Conservation (phyloP, 2,329 filamentous ascomycete genomes). For the Microthyrium microscopicum region DNA sequence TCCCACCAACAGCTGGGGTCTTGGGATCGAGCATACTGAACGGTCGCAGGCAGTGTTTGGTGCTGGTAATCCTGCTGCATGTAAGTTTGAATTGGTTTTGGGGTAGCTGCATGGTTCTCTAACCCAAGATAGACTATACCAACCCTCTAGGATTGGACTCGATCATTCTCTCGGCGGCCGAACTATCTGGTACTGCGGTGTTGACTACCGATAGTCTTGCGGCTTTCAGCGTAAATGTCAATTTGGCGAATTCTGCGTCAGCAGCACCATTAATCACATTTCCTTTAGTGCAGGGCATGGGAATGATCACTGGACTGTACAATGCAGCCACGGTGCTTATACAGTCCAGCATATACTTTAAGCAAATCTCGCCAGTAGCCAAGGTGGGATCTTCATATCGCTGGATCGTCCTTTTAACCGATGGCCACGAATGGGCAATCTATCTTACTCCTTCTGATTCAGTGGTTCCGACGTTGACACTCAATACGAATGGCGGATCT, state of each 20-base stretch:
- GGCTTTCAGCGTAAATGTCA: conserved; percentile 48
- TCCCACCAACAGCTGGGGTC: conserved; percentile 53
- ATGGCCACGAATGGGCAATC: conserved; percentile 23
- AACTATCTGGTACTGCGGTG: conserved; percentile 46
- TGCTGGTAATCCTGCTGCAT: conserved; percentile 28
- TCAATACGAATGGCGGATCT: conserved; percentile 44
- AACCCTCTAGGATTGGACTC: conserved; percentile 69
- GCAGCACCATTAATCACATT: conserved; percentile 47
- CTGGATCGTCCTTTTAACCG: conserved; percentile 55
- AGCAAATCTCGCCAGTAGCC: conserved; percentile 37
- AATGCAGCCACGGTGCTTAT: conserved; percentile 52
- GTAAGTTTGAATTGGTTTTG: conserved; percentile 46
- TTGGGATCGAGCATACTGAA: conserved; percentile 61
- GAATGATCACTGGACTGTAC: conserved; percentile 67
- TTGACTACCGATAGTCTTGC: conserved; percentile 36
- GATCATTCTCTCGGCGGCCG: conserved; percentile 60
- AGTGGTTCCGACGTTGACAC: conserved; percentile 19
- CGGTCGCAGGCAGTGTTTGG: conserved; percentile 51
- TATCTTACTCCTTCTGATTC: background rate
- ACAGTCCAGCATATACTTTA: conserved; percentile 59
- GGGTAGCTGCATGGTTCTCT: conserved; percentile 29
- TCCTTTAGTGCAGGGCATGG: conserved; percentile 79
- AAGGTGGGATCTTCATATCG: conserved; percentile 48
- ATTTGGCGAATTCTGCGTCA: conserved; percentile 45
- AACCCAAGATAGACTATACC: conserved; percentile 46